phyloP scores from a whole-genome alignment of 1,284 basidiomycete species.

The Ganoderma boninense region DNA sequence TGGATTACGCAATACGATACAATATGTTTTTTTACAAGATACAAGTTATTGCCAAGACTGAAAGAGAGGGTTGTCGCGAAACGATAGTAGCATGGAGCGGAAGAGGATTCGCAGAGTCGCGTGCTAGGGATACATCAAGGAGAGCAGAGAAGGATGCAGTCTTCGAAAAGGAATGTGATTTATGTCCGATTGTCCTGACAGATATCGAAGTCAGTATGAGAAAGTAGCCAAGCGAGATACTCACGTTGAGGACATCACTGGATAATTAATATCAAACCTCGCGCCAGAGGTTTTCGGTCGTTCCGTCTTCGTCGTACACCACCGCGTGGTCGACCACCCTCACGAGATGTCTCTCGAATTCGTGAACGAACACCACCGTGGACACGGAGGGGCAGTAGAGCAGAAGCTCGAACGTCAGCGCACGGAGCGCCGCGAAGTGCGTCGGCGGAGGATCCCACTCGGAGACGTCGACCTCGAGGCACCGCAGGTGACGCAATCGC shows the following conservation, averaged over 20 bases:
- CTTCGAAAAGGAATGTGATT: not conserved
- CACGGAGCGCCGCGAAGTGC: slow-evolving; percentile 58
- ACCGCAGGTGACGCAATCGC: slow-evolving; percentile 56
- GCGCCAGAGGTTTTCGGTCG: slow-evolving; percentile 60
- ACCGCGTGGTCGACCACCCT: slow-evolving; percentile 51
- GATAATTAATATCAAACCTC: slow-evolving; percentile 45
- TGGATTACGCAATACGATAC: not conserved
- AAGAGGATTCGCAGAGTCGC: not conserved
- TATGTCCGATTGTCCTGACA: not conserved
- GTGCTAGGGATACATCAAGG: not conserved
- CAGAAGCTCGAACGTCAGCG: slow-evolving; percentile 63
- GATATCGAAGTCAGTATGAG: not conserved
- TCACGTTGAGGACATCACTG: not conserved
- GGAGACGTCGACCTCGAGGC: slow-evolving; percentile 67
- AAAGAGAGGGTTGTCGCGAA: not conserved
- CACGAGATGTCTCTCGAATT: slow-evolving; percentile 65
- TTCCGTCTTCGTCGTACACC: slow-evolving; percentile 50
- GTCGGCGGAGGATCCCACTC: slow-evolving; percentile 68
- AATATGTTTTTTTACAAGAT: not conserved
- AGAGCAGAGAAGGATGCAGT: not conserved
- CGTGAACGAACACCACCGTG: slow-evolving; percentile 64
- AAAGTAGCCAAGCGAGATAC: not conserved
- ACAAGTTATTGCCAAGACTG: not conserved
- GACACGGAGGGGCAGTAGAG: slow-evolving; percentile 61
- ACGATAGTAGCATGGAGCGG: not conserved